Percentiles rank a stretch among this genome's conserved stretches.
Evolutionary conservation across 768 basidiomycete species (phyloP).

Genomic region (Brasilioporus rufonigricans): DNA sequence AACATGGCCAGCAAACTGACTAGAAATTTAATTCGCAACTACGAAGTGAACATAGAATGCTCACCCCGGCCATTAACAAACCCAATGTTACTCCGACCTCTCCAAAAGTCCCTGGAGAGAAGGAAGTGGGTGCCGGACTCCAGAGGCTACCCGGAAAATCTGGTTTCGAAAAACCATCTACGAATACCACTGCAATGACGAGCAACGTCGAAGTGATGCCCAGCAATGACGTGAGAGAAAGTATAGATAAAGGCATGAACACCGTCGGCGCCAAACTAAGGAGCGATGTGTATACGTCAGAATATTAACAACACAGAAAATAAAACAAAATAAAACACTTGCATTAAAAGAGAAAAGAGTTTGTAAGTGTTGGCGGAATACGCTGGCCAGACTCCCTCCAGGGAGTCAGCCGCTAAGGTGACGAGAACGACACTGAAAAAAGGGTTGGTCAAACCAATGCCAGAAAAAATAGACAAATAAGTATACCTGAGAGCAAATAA

Average conservation of each 20-base stretch:
- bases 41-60: slow-evolving; percentile 18
- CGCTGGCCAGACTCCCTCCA: slow-evolving; percentile 68
- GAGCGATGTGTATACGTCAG: slow-evolving; percentile 1
- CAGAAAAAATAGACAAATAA: neutral
- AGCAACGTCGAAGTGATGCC: slow-evolving; percentile 78
- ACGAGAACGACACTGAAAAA: slow-evolving; percentile 73
- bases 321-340: slow-evolving; percentile 30
- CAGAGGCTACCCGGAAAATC: slow-evolving; percentile 80
- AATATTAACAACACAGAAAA: neutral
- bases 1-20: slow-evolving; percentile 85
- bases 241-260: slow-evolving; percentile 79
- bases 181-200: slow-evolving; percentile 71
- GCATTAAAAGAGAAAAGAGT: slow-evolving; percentile 70
- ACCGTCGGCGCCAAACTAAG: slow-evolving; percentile 77
- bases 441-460: neutral
- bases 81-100: slow-evolving; percentile 82
- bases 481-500: slow-evolving; percentile 76
- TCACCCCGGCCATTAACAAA: slow-evolving; percentile 87
- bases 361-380: slow-evolving; percentile 76
- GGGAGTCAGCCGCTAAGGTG: slow-evolving; percentile 84
- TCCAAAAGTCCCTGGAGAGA: slow-evolving; percentile 48
- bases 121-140: slow-evolving; percentile 65
- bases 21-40: neutral
- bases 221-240: slow-evolving; percentile 86
- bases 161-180: slow-evolving; percentile 76